Evolutionary conservation across 805 yeast genomes (phyloP), one percentile per base, ranked within the genome.

Genomic region (Ogataea angusta): DNA sequence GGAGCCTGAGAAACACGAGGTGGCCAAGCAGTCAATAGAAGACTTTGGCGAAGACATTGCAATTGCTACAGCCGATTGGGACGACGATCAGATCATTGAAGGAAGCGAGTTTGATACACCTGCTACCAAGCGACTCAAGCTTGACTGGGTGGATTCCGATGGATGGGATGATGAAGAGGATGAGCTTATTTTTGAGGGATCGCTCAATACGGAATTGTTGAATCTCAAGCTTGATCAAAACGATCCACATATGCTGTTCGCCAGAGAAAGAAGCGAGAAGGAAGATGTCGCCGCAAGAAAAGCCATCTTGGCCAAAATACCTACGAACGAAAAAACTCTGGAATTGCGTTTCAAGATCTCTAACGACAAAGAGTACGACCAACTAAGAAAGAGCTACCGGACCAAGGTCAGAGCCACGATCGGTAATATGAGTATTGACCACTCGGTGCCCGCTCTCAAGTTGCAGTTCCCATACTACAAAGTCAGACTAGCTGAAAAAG

Each of bases 391-490:
- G 42, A 90, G 88, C 54, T 89, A 90, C 60, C 95, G 89, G 59
- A 80, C 95, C 28, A 91, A 87, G 68, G 86, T 91, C 26, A 80
- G 99, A 60, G 80, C 96, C 2, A 95, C 95, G 6, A 80, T 93
- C 54, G 95, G 97, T 32, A 87, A 91, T 51, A 70, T 93, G 47
- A 82, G 78, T 36, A 89, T 93, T 47, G 98, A 93, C 55, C 99
- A 93, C 61, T 78, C 97, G 0, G 72, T 80, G 52, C 95, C 96
- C 1, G 97, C 99, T 0, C 56, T 79, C 19, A 72, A 93, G 36
- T 69, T 93, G 35, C 99, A 93, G 64, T 76, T 89, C 0, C 99
- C 99, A 2, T 89, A 78, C 63, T 93, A 88, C 65, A 86, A 84
- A 55, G 96, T 90, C 21, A 77, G 72, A 46, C 65, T 88, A 25